These are phyloP conservation scores for Mycena pura DNA, from an alignment of 768 basidiomycete genomes.

Conservation along the genomic window DNA sequence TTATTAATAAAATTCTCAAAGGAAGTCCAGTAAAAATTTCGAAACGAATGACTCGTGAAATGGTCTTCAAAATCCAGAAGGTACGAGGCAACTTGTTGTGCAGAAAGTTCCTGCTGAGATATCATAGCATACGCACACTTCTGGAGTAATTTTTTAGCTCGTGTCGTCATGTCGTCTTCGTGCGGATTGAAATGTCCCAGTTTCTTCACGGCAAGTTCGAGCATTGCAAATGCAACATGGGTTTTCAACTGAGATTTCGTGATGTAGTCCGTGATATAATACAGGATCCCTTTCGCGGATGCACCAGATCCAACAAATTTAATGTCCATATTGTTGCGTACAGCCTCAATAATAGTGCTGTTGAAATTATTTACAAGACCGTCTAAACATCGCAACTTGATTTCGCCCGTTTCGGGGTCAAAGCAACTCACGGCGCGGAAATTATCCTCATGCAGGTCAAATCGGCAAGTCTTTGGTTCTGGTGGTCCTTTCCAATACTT, in stretches of 20 bases:
- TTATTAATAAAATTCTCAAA: background rate
- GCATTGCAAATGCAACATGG: conserved; percentile 6
- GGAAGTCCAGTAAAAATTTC: conserved; percentile 17
- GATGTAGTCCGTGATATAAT: conserved; percentile 45
- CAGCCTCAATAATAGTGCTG: conserved; percentile 22
- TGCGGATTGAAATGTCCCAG: conserved; percentile 20
- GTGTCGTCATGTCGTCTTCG: background rate
- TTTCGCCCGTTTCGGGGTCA: conserved; percentile 29
- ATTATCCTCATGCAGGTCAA: conserved; percentile 31
- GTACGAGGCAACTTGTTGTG: conserved; percentile 35
- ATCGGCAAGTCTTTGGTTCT: conserved; percentile 26
- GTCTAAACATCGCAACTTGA: conserved; percentile 32
- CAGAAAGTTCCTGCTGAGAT: conserved; percentile 36
- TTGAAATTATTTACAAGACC: conserved; percentile 24
- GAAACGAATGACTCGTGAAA: conserved; percentile 35
- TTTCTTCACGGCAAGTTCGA: conserved; percentile 25
- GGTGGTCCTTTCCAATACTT: conserved; percentile 30
- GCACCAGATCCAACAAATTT: conserved; percentile 37
- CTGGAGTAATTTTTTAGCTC: conserved; percentile 31
- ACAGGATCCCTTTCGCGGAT: conserved; percentile 38
- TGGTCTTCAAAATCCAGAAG: conserved; percentile 34
- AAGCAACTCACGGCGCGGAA: conserved; percentile 6
- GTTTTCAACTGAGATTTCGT: conserved; percentile 36
- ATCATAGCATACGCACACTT: conserved; percentile 34
- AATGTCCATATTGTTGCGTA: conserved; percentile 35